A percentile compares a stretch with the other conserved stretches of the same genome.
Conservation (phyloP, 2,329 filamentous ascomycete genomes). For the Chaetomiaceae sp. region DNA sequence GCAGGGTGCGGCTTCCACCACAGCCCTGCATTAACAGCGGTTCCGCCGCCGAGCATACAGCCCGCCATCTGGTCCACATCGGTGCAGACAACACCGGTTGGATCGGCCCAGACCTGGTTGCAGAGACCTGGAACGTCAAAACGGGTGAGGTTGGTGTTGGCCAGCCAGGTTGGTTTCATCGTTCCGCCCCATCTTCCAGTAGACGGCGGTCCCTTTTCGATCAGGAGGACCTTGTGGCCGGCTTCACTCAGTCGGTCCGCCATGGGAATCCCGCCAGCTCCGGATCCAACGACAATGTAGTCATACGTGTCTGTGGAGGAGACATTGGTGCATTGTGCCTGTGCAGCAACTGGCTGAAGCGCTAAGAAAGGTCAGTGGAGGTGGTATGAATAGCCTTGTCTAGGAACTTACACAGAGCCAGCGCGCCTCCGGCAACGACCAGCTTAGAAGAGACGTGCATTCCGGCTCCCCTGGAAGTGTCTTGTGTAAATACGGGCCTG, state of each 20-base stretch:
- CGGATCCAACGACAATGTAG: slow-evolving; percentile 59
- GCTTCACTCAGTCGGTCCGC: slow-evolving; percentile 60
- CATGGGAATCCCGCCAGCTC: slow-evolving; percentile 56
- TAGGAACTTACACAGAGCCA: slow-evolving; percentile 14
- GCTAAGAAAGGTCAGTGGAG: slow-evolving; percentile 7
- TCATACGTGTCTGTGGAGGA: slow-evolving; percentile 42
- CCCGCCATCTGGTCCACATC: slow-evolving; percentile 70
- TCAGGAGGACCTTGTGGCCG: slow-evolving; percentile 60
- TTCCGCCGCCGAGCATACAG: slow-evolving; percentile 64
- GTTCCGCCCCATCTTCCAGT: slow-evolving; percentile 60
- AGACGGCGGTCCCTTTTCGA: slow-evolving; percentile 57
- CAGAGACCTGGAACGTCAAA: slow-evolving; percentile 69
- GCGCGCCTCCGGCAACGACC: slow-evolving; percentile 1
- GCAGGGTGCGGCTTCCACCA: slow-evolving; percentile 46
- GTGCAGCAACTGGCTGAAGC: slow-evolving; percentile 10
- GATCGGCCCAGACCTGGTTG: slow-evolving; percentile 64
- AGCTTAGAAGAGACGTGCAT: slow-evolving; percentile 16
- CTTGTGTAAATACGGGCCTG: no score
- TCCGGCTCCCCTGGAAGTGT: neutral
- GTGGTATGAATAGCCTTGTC: neutral
- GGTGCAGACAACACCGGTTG: slow-evolving; percentile 58
- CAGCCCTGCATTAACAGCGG: slow-evolving; percentile 62
- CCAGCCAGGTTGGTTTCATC: slow-evolving; percentile 57
- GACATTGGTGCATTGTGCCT: slow-evolving; percentile 15
- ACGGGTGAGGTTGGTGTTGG: slow-evolving; percentile 58